phyloP scores from a whole-genome alignment of 257 asterid genomes.

The Echites panduratus region DNA sequence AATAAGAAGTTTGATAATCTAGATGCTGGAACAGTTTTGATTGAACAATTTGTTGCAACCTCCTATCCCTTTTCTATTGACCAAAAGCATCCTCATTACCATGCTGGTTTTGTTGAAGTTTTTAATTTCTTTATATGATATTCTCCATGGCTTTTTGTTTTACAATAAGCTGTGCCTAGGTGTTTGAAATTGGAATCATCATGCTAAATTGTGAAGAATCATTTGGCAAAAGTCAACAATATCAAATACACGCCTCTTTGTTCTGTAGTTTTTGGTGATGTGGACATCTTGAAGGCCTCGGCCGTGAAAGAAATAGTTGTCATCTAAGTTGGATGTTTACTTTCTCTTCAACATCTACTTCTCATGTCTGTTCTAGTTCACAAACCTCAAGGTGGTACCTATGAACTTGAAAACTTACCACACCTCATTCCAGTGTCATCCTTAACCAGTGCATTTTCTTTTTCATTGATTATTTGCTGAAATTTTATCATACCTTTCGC shows the following conservation, averaged over 20 bases:
- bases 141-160: background rate
- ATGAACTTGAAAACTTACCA: background rate
- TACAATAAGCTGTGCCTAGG: background rate
- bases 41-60: background rate
- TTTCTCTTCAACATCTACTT: background rate
- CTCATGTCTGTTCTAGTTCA: background rate
- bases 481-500: background rate
- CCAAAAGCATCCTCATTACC: background rate
- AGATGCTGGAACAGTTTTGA: background rate
- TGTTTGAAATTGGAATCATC: background rate
- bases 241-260: background rate
- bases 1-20: background rate
- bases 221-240: background rate
- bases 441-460: background rate
- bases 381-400: background rate
- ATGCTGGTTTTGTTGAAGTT: background rate
- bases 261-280: background rate
- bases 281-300: background rate
- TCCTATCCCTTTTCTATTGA: background rate
- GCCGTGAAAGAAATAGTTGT: background rate
- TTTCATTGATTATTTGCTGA: background rate
- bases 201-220: background rate
- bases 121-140: background rate
- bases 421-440: background rate
- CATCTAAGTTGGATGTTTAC: background rate